Conservation (phyloP, 257 asterid species). For the Solanum clarkiae region DNA sequence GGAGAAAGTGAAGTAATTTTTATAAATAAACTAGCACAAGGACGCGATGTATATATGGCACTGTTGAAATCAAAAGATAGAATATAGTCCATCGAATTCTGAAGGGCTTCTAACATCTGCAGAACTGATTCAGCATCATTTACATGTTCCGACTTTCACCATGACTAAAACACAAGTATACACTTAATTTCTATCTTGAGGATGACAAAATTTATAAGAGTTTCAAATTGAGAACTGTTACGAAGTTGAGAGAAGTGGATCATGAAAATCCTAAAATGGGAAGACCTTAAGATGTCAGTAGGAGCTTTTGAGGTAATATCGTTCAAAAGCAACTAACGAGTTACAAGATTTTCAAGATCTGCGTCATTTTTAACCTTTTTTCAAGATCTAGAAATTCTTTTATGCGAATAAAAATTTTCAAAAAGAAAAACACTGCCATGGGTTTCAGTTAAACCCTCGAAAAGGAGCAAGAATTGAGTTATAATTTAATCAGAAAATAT, state of each 20-base stretch:
- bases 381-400: neutral
- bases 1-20: neutral
- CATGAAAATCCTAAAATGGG: neutral
- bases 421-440: neutral
- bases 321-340: neutral
- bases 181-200: neutral
- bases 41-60: neutral
- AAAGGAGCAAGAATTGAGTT: neutral
- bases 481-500: neutral
- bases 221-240: neutral
- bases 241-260: neutral
- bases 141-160: neutral
- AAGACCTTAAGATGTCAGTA: neutral
- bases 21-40: neutral
- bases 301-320: neutral
- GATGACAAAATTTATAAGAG: neutral
- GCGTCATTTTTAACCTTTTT: neutral
- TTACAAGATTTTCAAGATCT: neutral
- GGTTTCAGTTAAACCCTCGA: neutral
- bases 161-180: neutral
- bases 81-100: neutral
- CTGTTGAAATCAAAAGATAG: neutral
- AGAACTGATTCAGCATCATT: neutral
- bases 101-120: neutral
- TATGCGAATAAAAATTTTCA: neutral